Base-by-base conservation (phyloP, 2,329 filamentous ascomycete species). In the Penicillium sp. region DNA sequence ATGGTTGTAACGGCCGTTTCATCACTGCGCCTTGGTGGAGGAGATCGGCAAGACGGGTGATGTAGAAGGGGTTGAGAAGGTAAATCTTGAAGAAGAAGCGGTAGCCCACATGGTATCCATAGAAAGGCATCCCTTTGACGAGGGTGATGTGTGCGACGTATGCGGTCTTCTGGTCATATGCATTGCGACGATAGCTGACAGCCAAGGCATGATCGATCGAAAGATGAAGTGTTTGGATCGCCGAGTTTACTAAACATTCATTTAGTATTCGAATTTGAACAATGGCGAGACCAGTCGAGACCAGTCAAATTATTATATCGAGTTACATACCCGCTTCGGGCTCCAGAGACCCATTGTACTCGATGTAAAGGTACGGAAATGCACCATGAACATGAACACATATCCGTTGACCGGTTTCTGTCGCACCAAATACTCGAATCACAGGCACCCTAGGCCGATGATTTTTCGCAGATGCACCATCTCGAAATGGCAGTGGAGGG, bases 301-400 rank as follows among this genome's bases (percentile, higher is more conserved):
- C 9, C 13, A 31, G 4, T 31, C 13, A 31, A 31, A 31, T 13
- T 31, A n/a, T 10, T 29, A 4, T 7, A 24, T 9, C 24, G 1
- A 29, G 8, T 24, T 48, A 66, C 84, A 71, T 75, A 93, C 90
- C 89, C 72, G 87, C 83, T 61, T 89, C 83, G 10, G 82, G 79
- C 42, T 81, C 81, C 58, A 95, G 74, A 65, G 83, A 84, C 22
- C 90, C 92, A 48, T 83, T 80, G 73, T 96, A 96, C 73, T 93
- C 89, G 55, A 99, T 81, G 71, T 92, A 98, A n/a, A 98, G 79
- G 71, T 99, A 99, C 1, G 95, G 95, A 68, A 99, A 93, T 22
- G 91, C 92, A 58, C 96, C 95, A 75, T 98, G 95, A 55, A 99
- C 86, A 78, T 99, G 95, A 29, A 91, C 91, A 77, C 95, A 97